A percentile compares a stretch with the other conserved stretches of the same genome.
phyloP scores from a whole-genome alignment of 192 early-diverging fungal genomes.

The Spizellomyces punctatus region DNA sequence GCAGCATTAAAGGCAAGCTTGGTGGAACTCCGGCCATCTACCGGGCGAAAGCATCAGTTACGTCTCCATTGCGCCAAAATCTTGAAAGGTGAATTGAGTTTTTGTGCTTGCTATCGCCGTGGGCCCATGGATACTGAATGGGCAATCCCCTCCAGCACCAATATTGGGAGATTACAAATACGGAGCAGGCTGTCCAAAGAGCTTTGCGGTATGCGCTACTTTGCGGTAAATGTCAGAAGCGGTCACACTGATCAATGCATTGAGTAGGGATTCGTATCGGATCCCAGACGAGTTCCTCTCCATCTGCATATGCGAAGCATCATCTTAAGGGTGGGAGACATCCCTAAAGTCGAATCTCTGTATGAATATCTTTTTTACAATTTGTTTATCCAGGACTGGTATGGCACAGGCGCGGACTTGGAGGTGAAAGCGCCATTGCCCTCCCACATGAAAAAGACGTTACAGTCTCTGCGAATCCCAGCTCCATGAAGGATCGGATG shows the following conservation, averaged over 20 bases:
- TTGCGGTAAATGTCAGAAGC: neutral
- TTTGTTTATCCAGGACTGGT: slow-evolving; percentile 20
- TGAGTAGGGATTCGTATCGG: slow-evolving; percentile 22
- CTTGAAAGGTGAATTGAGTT: slow-evolving; percentile 21
- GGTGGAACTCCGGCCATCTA: slow-evolving; percentile 42
- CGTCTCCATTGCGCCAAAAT: slow-evolving; percentile 44
- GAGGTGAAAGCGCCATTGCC: slow-evolving; percentile 27
- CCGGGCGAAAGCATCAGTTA: slow-evolving; percentile 55
- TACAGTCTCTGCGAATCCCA: too few species aligned
- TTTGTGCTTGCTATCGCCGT: neutral
- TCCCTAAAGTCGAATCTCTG: neutral
- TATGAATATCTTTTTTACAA: neutral
- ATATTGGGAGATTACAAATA: slow-evolving; percentile 53
- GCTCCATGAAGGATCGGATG: too few species aligned
- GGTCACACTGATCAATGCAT: neutral
- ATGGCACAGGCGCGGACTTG: slow-evolving; percentile 26
- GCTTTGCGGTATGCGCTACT: slow-evolving; percentile 26
- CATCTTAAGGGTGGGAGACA: slow-evolving; percentile 30
- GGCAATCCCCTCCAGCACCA: slow-evolving; percentile 11
- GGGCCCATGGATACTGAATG: neutral
- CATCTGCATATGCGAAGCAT: slow-evolving; percentile 47
- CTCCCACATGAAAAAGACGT: slow-evolving; percentile 4
- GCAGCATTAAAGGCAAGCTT: neutral
- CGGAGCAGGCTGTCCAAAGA: slow-evolving; percentile 40
- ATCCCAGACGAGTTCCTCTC: slow-evolving; percentile 40